Conservation (phyloP, 2,329 filamentous ascomycete species). For the Mycosphaerella sp. region DNA sequence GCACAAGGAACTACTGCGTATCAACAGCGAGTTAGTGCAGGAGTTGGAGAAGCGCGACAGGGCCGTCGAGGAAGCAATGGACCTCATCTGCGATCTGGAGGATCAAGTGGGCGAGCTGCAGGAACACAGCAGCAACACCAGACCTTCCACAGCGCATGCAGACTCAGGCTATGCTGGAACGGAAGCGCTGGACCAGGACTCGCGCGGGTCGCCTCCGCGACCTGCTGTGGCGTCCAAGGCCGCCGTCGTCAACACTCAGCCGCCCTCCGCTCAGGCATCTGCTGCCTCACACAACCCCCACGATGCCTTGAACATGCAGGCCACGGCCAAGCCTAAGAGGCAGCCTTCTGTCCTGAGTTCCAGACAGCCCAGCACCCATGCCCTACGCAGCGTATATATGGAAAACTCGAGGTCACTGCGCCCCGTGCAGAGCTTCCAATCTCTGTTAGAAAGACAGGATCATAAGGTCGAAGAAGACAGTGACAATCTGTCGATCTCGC, state of each 20-base stretch:
- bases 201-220: constrained; percentile 26
- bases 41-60: constrained; percentile 64
- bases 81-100: constrained; percentile 62
- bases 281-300: constrained; percentile 25
- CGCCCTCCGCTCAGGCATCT: constrained; percentile 17
- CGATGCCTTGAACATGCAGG: constrained; percentile 19
- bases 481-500: constrained; percentile 30
- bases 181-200: constrained; percentile 28
- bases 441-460: constrained; percentile 30
- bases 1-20: constrained; percentile 47
- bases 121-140: constrained; percentile 24
- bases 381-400: constrained; percentile 33
- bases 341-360: constrained; percentile 30
- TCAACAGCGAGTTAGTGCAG: constrained; percentile 52
- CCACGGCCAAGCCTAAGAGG: constrained; percentile 25
- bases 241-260: constrained; percentile 6
- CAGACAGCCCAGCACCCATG: constrained; percentile 31
- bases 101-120: constrained; percentile 34
- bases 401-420: constrained; percentile 28
- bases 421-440: constrained; percentile 34
- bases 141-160: constrained; percentile 32
- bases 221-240: constrained; percentile 6
- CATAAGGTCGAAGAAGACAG: constrained; percentile 22
- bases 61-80: constrained; percentile 63
- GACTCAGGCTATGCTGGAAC: constrained; percentile 34